Evolutionary conservation across 495 filamentous ascomycete genomes (phyloP), one percentile per base, ranked within the genome.

Genomic region (Penicillium samsonianum): DNA sequence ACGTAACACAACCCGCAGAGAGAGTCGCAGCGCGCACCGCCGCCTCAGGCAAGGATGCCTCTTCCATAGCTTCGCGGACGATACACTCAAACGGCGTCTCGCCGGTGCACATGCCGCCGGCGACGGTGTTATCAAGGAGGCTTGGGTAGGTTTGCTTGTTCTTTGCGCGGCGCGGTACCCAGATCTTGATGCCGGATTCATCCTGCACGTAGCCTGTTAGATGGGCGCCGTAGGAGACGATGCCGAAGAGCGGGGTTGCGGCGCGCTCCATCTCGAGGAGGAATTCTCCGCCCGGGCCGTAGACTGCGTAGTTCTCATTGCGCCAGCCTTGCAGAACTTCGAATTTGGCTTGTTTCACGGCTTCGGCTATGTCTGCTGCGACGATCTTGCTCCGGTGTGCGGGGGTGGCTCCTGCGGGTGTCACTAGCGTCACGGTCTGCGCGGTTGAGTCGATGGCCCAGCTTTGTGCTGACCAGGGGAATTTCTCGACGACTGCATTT

Each of bases 111-210:
- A 98, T 87, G 0, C 94, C 94, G 5, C 94, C 94, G 0, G 92
- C 94, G 5, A 96, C 95, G 2, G 90, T 89, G 67, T 99, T 99
- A 69, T 99, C 94, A 47, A 98, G 73, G 85, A 96, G 90, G 8
- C 87, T 79, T 3, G 87, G 86, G 62, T 91, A 98, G 0, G 91
- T 96, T 60, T 89, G 81, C 76, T 98, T 98, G 33, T 70, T 82
- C 42, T 76, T 78, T 23, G 90, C 81, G 10, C 94, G 78, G 46
- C 89, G 78, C 5, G 94, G 91, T 0, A 95, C 83, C 91, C 94
- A 96, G 35, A 99, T 82, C 61, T 85, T 85, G 30, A 95, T 72
- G 0, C 86, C 88, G 37, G 82, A 60, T 16, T 72, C 80, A 26
- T 82, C 74, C n/a, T 73, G 70, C 26, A 88, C 79, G 62, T 89